Base-by-base conservation (phyloP, 805 yeast species). In the Metschnikowia koreensis region DNA sequence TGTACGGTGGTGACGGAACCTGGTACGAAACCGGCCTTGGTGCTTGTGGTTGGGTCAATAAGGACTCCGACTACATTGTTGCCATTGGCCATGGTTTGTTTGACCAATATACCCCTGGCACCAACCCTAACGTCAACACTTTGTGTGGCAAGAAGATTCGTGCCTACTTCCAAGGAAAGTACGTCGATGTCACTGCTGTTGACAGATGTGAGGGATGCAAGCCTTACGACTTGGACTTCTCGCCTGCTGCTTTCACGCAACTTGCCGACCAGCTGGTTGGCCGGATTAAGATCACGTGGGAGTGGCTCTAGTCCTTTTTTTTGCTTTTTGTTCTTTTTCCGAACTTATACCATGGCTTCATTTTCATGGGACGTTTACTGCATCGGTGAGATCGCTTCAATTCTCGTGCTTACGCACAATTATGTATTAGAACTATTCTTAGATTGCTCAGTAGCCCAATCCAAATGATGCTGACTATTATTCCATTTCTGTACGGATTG, bases 201-300 rank as follows among this genome's bases (percentile, higher is more conserved):
- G 87, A 83, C 66, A 68, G 77, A 56, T 83, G 87, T 68, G 79
- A 70, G 48, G 84, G 81, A 26, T 83, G 87, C 61, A 56, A 65
- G 27, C 61, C 66, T 46, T 64, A 79, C 52, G 81, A 76, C 59
- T 75, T 83, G 53, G 87, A 83, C 60, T 72, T 83, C 51, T 79
- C 86, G n/a, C 86, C 86, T 8, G 62, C 79, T 51, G 87, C 87
- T 6, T 83, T 83, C 62, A 48, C 67, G 38, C 60, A 69, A 55
- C 67, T 83, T 54, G 86, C 85, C 13, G 80, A 75, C 59, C 65
- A 69, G 63, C 69, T 64, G 47, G 77, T 73, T 59, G 88, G 87
- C 41, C 76, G 83, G 55, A 75, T 83, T 55, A 66, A 72, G 26
- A 74, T 83, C 60, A 65, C 77, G 46, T 83, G 88, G 88, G 63